Evolutionary conservation across 495 filamentous ascomycete genomes (phyloP), one percentile per base, ranked within the genome.

Genomic region (Echria macrotheca): DNA sequence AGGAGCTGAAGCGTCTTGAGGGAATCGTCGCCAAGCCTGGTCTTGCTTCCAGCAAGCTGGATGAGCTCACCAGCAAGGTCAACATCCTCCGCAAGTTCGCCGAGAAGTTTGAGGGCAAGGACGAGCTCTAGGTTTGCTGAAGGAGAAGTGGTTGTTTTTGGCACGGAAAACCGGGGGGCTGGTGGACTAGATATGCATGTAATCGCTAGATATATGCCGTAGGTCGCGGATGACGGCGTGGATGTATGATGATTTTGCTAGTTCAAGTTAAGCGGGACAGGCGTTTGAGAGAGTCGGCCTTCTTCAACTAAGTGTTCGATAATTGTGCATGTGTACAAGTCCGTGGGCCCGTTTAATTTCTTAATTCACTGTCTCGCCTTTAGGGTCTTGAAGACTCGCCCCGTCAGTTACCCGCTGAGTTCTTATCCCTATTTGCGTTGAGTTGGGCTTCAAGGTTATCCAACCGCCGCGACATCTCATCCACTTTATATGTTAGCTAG

Each of bases 381-480:
- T n/a, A n/a, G n/a, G n/a, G n/a, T n/a, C n/a, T n/a, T n/a, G n/a
- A n/a, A n/a, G n/a, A n/a, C n/a, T n/a, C n/a, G n/a, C n/a, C n/a
- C n/a, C n/a, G n/a, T n/a, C n/a, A n/a, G n/a, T n/a, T n/a, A n/a
- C n/a, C n/a, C n/a, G n/a, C n/a, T n/a, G n/a, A n/a, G n/a, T 49
- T 58, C 25, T 69, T 75, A 23, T 77, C 72, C 43, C 72, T 72
- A 44, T 64, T 72, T 8, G 71, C 69, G 56, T 78, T 73, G 25
- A 91, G 68, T 14, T 84, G 83, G 33, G 85, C 75, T 66, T 97
- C 91, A 26, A 97, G 78, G 41, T 84, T 87, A 62, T 97, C 91
- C 4, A 97, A 69, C 14, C 91, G 84, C 50, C 84, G 76, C 10
- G 88, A 84, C 91, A 97, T 96, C 47, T 96, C 93, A 58, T 97